Evolutionary conservation across 208 protist genomes (phyloP).

Genomic region (Leishmania arabica): DNA sequence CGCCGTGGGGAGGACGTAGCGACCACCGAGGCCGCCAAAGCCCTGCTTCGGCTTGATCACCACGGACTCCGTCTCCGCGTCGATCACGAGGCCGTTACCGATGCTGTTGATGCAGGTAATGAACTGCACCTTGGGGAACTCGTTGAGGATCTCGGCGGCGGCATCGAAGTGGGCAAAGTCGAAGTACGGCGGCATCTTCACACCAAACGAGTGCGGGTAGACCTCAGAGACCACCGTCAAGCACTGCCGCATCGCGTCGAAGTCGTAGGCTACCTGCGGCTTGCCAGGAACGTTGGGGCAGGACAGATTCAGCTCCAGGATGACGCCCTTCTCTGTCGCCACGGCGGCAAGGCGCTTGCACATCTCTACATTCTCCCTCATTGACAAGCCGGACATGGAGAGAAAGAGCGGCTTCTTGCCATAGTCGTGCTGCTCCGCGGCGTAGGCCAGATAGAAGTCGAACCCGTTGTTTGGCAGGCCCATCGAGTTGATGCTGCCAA

Average conservation of each 20-base stretch:
- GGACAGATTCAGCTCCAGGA: conserved; percentile 89
- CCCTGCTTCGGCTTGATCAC: conserved; percentile 89
- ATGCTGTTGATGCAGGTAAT: conserved; percentile 91
- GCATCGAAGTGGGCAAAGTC: conserved; percentile 90
- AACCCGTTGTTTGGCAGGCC: conserved; percentile 88
- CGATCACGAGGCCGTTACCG: conserved; percentile 88
- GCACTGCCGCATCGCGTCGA: conserved; percentile 71
- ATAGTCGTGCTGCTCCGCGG: conserved; percentile 55
- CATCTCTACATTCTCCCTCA: conserved; percentile 82
- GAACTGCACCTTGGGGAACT: conserved; percentile 78
- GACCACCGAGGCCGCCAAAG: conserved; percentile 84
- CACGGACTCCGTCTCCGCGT: conserved; percentile 78
- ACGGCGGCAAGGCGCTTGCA: conserved; percentile 48
- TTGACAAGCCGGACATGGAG: conserved; percentile 81
- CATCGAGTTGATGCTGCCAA: conserved; percentile 91
- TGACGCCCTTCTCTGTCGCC: conserved; percentile 56
- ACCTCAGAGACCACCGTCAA: conserved; percentile 55
- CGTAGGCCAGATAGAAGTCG: conserved; percentile 79
- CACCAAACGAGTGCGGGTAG: conserved; percentile 81
- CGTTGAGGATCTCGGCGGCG: conserved; percentile 81
- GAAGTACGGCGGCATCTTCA: conserved; percentile 93
- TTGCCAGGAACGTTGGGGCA: conserved; percentile 92
- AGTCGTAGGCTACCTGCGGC: conserved; percentile 91
- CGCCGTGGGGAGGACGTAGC: conserved; percentile 85
- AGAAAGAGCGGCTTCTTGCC: conserved; percentile 82